Evolutionary conservation across 345 rosid genomes (phyloP).

Genomic region (Brassica juncea): DNA sequence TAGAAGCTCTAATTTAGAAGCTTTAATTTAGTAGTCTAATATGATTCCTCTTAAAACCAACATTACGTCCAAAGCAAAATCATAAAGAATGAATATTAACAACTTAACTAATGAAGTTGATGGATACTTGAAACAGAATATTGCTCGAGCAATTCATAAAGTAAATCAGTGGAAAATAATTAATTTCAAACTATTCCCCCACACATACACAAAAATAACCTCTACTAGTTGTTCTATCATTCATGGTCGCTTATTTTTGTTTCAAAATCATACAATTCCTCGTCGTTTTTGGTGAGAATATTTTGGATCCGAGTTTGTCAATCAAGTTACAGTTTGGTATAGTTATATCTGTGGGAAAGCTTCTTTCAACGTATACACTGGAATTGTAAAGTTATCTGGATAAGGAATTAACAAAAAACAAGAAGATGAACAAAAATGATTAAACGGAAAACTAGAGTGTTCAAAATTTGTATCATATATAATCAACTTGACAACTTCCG

Average conservation of each 20-base stretch:
- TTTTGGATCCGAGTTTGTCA: neutral
- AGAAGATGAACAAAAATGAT: neutral
- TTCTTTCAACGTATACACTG: neutral
- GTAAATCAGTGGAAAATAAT: no score
- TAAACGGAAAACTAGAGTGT: neutral
- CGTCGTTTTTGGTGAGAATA: neutral
- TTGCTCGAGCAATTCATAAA: neutral
- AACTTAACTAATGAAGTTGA: no score
- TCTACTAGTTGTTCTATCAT: neutral
- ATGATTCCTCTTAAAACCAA: no score
- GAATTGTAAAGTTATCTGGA: neutral
- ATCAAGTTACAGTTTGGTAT: neutral
- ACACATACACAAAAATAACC: neutral
- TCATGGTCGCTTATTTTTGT: neutral
- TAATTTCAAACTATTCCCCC: no score
- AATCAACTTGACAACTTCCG: no score
- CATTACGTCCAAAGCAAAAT: no score
- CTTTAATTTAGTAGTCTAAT: no score
- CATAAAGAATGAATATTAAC: no score
- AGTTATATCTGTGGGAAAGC: neutral
- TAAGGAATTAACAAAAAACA: neutral
- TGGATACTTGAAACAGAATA: no score
- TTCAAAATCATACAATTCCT: neutral
- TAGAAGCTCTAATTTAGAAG: no score
- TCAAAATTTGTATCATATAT: neutral